phyloP scores from a whole-genome alignment of 768 basidiomycete species.

The Trametes cingulata region DNA sequence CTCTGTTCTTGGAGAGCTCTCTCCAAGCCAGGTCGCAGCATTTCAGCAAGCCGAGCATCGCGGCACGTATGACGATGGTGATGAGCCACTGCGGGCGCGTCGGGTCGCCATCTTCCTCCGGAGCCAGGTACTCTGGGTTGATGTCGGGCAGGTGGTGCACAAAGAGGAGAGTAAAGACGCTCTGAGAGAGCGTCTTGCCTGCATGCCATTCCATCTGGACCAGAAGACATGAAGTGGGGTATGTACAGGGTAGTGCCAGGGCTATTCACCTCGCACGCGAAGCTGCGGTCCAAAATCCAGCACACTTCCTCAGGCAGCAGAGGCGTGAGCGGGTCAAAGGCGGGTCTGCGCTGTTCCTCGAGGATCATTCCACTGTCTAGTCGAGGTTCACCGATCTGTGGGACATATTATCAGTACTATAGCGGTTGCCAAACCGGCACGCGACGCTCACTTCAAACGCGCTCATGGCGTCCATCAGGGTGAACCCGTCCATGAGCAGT shows the following conservation, averaged over 20 bases:
- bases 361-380: constrained; percentile 77
- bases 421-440: too few species aligned
- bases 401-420: constrained; percentile 2
- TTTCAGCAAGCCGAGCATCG: constrained; percentile 70
- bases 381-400: constrained; percentile 85
- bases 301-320: constrained; percentile 81
- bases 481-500: constrained; percentile 67
- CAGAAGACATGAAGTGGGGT: constrained; percentile 19
- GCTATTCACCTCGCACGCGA: constrained; percentile 72
- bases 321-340: constrained; percentile 64
- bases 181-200: constrained; percentile 84
- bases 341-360: constrained; percentile 42
- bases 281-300: constrained; percentile 80
- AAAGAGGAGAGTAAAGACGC: constrained; percentile 78
- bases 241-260: constrained; percentile 4
- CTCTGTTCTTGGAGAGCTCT: constrained; percentile 72
- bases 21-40: constrained; percentile 82
- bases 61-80: constrained; percentile 66
- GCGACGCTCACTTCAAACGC: constrained; percentile 68
- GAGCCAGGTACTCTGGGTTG: constrained; percentile 50
- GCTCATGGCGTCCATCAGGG: constrained; percentile 90
- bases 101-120: constrained; percentile 45
- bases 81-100: constrained; percentile 61
- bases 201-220: constrained; percentile 84
- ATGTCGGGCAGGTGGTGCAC: constrained; percentile 64